Evolutionary conservation across 2,329 filamentous ascomycete genomes (phyloP).

Genomic region (Epichloe festucae): DNA sequence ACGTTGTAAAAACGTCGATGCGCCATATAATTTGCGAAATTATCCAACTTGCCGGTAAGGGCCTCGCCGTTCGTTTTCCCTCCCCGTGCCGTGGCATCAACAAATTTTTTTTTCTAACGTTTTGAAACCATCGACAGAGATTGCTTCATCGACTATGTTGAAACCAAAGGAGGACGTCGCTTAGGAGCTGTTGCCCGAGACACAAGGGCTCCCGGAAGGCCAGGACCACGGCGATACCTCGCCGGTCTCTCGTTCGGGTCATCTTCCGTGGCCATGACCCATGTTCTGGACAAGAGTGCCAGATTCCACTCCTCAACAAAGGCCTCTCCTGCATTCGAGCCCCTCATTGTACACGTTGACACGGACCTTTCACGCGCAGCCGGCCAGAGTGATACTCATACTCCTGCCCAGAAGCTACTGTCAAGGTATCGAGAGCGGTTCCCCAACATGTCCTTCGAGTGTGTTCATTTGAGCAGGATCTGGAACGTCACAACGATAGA

Average conservation of each 20-base stretch:
- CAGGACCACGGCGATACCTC: conserved; percentile 38
- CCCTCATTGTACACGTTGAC: conserved; percentile 47
- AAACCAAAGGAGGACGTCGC: conserved; percentile 68
- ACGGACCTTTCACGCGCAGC: conserved; percentile 19
- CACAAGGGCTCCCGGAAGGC: conserved; percentile 23
- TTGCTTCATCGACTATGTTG: conserved; percentile 70
- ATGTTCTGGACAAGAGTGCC: conserved; percentile 60
- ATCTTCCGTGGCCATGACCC: conserved; percentile 65
- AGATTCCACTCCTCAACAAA: conserved; percentile 51
- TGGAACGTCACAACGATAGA: conserved; percentile 39
- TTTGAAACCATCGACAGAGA: conserved; percentile 14
- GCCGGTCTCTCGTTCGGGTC: conserved; percentile 73
- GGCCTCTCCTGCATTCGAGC: conserved; percentile 52
- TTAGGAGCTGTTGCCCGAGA: conserved; percentile 39
- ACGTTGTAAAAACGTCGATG: conserved; percentile 19
- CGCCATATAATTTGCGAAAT: conserved; percentile 18
- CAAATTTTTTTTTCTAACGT: neutral
- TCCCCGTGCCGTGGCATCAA: neutral
- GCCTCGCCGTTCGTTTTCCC: neutral
- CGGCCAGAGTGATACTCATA: conserved; percentile 11
- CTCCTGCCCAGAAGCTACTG: conserved; percentile 31
- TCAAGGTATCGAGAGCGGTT: conserved; percentile 45
- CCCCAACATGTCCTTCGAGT: conserved; percentile 51
- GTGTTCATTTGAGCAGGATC: conserved; percentile 50
- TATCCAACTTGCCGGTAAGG: conserved; percentile 21